Evolutionary conservation across 75 land plant species (phyloP), one percentile per base, ranked within the genome.

Genomic region (Selaginella tamariscina): DNA sequence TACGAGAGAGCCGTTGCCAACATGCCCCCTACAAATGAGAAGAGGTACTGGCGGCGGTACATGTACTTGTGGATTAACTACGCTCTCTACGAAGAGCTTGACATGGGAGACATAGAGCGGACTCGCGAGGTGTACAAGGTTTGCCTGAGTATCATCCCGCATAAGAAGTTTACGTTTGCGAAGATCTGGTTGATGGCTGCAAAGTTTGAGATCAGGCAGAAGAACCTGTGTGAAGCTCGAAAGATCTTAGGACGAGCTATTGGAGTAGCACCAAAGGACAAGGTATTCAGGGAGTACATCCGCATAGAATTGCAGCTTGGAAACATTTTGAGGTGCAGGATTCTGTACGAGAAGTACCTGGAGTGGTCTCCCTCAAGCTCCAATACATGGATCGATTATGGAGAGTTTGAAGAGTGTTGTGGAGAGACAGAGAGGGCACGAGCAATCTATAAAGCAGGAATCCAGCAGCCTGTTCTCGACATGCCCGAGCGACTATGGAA

Each of bases 181-280:
- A 49, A 49, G 20, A 49, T 49, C 54, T 49, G 54, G 54, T 11
- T 49, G 20, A 49, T 49, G 54, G 54, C 54, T 49, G 54, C 54
- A 20, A 11, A 49, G 54, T 49, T 49, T 49, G 54, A 49, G 54
- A 49, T 49, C 54, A 49, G 54, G 54, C 54, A 49, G 11, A 20
- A 49, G 20, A 49, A 49, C 54, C 20, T 49, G 20, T 11, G 20
- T 11, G 54, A 20, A 11, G 54, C 54, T 11, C 11, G 54, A 11
- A 11, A 11, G 11, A 49, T 49, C 11, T 11, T 49, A 20, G 54
- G 20, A 11, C 11, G 20, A 11, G 54, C 54, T 11, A 49, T 49
- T 49, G 54, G 54, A 11, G n/a, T n/a, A n/a, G n/a, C n/a, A n/a
- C n/a, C n/a, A n/a, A n/a, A n/a, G n/a, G n/a, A 49, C 20, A 49